Conservation (phyloP, 1,139 yeast species). For the Diutina siamensis region DNA sequence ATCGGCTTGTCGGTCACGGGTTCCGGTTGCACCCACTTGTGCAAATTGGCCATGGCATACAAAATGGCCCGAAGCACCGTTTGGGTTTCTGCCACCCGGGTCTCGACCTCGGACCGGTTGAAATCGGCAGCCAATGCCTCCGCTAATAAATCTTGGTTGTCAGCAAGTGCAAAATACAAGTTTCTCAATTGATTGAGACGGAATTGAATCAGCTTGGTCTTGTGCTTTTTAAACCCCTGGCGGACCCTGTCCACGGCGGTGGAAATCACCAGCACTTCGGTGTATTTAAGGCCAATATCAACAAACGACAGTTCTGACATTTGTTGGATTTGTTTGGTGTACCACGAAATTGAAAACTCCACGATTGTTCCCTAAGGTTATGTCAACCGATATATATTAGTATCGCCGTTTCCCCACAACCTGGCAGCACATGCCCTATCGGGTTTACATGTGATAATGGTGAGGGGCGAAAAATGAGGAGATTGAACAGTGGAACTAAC, state of each 20-base stretch:
- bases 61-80: conserved; percentile 45
- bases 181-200: conserved; percentile 58
- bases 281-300: conserved; percentile 3
- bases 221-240: conserved; percentile 18
- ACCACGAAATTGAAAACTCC: background rate
- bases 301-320: conserved; percentile 4
- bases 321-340: background rate
- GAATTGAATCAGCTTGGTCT: conserved; percentile 42
- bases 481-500: too few relatives aligned
- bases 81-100: conserved; percentile 45
- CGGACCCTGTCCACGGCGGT: background rate
- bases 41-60: conserved; percentile 47
- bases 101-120: conserved; percentile 50
- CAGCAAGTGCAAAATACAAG: conserved; percentile 53
- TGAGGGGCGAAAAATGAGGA: too few relatives aligned
- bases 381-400: background rate
- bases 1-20: conserved; percentile 32
- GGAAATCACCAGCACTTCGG: conserved; percentile 3
- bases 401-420: background rate
- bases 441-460: background rate
- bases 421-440: background rate
- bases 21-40: conserved; percentile 51
- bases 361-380: too few relatives aligned
- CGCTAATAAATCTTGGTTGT: conserved; percentile 42
- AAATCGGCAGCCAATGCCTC: conserved; percentile 59